phyloP scores from a whole-genome alignment of 2,329 filamentous ascomycete species.

The Ophiosphaerella korrae region DNA sequence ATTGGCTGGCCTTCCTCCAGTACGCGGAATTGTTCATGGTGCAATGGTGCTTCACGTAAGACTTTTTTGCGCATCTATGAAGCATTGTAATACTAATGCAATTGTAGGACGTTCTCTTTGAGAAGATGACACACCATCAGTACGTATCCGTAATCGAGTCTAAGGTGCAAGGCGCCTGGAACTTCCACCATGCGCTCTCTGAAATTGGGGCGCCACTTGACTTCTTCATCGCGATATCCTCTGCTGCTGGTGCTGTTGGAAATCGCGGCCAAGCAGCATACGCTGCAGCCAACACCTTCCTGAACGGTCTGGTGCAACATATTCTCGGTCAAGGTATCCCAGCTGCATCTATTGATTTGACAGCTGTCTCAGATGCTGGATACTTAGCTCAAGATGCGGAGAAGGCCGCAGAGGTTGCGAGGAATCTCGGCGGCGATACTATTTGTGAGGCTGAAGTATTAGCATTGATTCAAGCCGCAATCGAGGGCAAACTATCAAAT shows the following conservation, averaged over 20 bases:
- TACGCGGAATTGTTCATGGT: constrained; percentile 31
- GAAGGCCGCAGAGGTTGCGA: constrained; percentile 26
- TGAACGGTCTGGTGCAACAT: constrained; percentile 34
- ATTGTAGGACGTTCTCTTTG: constrained; percentile 23
- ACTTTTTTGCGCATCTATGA: background rate
- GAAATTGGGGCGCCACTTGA: constrained; percentile 28
- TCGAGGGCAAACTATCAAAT: constrained; percentile 25
- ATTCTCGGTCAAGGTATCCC: constrained; percentile 21
- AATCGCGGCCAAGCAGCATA: constrained; percentile 32
- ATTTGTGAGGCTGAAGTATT: constrained; percentile 37
- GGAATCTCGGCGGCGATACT: constrained; percentile 31
- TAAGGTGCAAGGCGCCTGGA: constrained; percentile 28
- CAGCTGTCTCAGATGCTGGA: constrained; percentile 33
- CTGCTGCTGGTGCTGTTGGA: constrained; percentile 24
- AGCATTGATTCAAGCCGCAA: constrained; percentile 23
- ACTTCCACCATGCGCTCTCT: constrained; percentile 21
- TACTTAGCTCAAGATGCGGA: constrained; percentile 31
- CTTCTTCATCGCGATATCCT: constrained; percentile 49
- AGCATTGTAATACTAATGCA: background rate
- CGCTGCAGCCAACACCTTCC: constrained; percentile 34
- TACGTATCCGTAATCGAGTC: constrained; percentile 22
- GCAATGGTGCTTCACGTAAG: constrained; percentile 32
- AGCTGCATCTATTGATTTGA: constrained; percentile 29
- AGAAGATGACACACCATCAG: constrained; percentile 25
- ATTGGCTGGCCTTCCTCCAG: constrained; percentile 23